These are phyloP conservation scores for Cutaneotrichosporon sp. DNA, from an alignment of 1,284 basidiomycete species.

Conservation along the genomic window DNA sequence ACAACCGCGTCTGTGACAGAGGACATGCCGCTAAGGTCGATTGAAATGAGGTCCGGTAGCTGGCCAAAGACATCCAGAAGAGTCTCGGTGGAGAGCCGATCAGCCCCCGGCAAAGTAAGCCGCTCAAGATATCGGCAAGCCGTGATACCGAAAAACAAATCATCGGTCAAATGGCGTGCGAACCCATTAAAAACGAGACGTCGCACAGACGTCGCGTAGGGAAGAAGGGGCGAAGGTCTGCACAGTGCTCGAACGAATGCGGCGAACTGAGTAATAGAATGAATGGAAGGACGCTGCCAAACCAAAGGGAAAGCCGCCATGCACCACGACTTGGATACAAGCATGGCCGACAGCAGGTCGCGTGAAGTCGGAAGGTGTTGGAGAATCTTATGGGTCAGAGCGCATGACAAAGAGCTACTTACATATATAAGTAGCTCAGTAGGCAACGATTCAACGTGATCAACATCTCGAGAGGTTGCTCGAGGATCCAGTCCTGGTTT, in stretches of 20 bases:
- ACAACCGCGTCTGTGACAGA: slow-evolving; percentile 68
- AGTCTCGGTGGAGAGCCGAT: slow-evolving; percentile 62
- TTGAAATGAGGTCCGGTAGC: slow-evolving; percentile 73
- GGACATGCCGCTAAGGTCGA: slow-evolving; percentile 75
- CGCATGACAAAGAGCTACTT: slow-evolving; percentile 1
- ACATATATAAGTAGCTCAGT: slow-evolving; percentile 69
- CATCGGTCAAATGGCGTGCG: slow-evolving; percentile 67
- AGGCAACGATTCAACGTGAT: slow-evolving; percentile 53
- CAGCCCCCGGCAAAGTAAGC: slow-evolving; percentile 82
- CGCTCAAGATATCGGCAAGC: slow-evolving; percentile 82
- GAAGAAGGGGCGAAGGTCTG: slow-evolving; percentile 63
- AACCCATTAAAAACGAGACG: slow-evolving; percentile 83
- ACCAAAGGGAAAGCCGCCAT: slow-evolving; percentile 90
- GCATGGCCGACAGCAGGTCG: slow-evolving; percentile 69
- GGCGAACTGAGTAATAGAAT: slow-evolving; percentile 53
- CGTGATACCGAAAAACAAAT: slow-evolving; percentile 66
- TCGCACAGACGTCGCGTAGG: slow-evolving; percentile 80
- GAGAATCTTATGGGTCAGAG: slow-evolving; percentile 61
- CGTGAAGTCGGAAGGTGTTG: slow-evolving; percentile 68
- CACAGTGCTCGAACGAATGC: slow-evolving; percentile 27
- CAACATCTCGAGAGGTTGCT: neutral
- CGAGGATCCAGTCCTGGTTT: too few relatives aligned
- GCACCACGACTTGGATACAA: slow-evolving; percentile 90
- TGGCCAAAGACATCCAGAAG: slow-evolving; percentile 64
- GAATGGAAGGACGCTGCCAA: slow-evolving; percentile 83